These are phyloP conservation scores for Calonectria multiphialidica DNA, from an alignment of 2,329 filamentous ascomycete genomes.

Conservation along the genomic window DNA sequence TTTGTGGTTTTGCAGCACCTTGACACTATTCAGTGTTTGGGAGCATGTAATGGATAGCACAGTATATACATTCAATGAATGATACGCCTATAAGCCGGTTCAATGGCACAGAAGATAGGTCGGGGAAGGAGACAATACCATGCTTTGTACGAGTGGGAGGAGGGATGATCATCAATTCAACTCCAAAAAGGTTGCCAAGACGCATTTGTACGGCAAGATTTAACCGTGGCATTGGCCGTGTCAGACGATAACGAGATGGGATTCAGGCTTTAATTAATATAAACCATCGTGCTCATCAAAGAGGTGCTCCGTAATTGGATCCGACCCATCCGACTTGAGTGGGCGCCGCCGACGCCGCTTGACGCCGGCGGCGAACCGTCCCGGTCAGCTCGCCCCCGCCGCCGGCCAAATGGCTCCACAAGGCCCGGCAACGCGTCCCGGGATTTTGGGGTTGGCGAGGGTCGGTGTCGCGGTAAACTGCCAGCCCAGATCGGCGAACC, in stretches of 20 bases:
- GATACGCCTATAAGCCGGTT: neutral
- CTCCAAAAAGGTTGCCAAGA: neutral
- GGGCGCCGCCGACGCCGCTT: conserved; percentile 10
- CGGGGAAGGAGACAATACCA: neutral
- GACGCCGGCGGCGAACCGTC: conserved; percentile 20
- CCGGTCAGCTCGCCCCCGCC: conserved; percentile 16
- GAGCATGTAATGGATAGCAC: no score
- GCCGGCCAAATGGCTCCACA: conserved; percentile 14
- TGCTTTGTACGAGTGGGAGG: neutral
- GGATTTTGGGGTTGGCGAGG: neutral
- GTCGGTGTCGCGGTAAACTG: neutral
- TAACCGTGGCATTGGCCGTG: no score
- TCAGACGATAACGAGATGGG: no score
- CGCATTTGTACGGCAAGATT: neutral
- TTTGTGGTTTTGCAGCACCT: no score
- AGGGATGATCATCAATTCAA: neutral
- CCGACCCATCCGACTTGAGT: conserved; percentile 5
- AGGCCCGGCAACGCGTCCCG: neutral
- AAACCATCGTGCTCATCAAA: neutral
- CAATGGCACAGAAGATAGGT: neutral
- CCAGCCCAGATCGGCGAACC: neutral
- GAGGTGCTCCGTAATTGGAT: neutral
- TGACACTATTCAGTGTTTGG: no score
- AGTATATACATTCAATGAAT: no score
- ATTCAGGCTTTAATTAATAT: neutral